Base-by-base conservation (phyloP, 139 green algal species). In the Spirogloea muscicola region DNA sequence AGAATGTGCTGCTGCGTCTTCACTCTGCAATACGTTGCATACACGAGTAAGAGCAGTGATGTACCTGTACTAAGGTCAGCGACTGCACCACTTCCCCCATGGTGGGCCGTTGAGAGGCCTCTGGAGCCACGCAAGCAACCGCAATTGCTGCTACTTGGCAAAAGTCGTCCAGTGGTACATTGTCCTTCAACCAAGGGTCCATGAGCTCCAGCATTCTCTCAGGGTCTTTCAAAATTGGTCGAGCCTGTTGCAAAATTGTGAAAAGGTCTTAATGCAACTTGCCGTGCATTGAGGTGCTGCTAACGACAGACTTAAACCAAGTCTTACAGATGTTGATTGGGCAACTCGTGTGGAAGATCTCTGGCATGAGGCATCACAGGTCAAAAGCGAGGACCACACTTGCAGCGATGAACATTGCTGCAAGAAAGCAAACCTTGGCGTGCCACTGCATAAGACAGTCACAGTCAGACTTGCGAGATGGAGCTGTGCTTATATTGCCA, bases 71-170 rank as follows among this genome's bases (percentile, higher is more conserved):
- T 27, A 77, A 10, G 5, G 49, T 76, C 21, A 78, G 60, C 5
- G 61, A 75, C 69, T 78, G 69, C 58, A 78, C 69, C 2, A 78
- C 69, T 33, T 78, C 69, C 18, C 69, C 69, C 58, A 78, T 78
- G 37, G 59, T 62, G 34, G 69, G 69, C 6, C 69, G 52, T 13
- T 78, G 18, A 21, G 29, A 2, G 3, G 69, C 38, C 60, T 78
- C 69, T 3, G 61, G 39, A 13, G 38, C 59, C 33, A 78, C 69
- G 49, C 69, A 78, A 39, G 41, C 41, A 3, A 21, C 58, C 3
- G 69, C 69, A 52, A 78, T 76, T 3, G 52, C 38, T 21, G 69
- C 69, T 6, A 78, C 69, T 21, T 78, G 61, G 34, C 13, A 16
- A n/a, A 78, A 25, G 13, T 78, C 58, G 27, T 65, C 69, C 10